Percentiles rank a stretch among this genome's conserved stretches.
Conservation (phyloP, 116 monocot genomes). For the Phalaenopsis hybrid region DNA sequence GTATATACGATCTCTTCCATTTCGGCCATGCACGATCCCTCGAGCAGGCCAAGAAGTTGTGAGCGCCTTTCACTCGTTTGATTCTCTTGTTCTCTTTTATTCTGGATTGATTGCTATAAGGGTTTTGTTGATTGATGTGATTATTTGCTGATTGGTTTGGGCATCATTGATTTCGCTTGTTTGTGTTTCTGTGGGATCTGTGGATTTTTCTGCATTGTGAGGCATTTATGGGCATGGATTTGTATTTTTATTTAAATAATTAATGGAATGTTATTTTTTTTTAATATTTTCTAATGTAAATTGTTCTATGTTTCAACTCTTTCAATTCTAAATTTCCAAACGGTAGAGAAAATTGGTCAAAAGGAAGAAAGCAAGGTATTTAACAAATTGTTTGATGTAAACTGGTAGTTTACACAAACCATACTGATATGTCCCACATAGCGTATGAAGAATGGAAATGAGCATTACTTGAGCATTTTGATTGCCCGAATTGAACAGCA, state of each 20-base stretch:
- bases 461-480: no score
- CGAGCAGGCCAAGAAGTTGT: constrained; percentile 82
- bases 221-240: background rate
- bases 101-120: background rate
- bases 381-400: no score
- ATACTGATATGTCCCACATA: no score
- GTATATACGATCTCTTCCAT: constrained; percentile 92
- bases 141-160: background rate
- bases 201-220: background rate
- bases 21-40: constrained; percentile 85
- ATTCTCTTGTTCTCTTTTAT: background rate
- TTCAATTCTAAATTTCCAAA: no score
- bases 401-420: no score
- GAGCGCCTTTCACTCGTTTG: background rate
- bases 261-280: background rate
- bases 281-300: no score
- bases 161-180: background rate
- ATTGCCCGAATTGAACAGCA: no score
- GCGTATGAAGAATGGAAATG: no score
- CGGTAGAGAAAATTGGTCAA: no score
- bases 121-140: background rate
- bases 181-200: background rate
- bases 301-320: no score
- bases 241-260: background rate
- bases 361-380: no score